Conservation (phyloP, 768 basidiomycete genomes). For the Basidioascus undulatus region DNA sequence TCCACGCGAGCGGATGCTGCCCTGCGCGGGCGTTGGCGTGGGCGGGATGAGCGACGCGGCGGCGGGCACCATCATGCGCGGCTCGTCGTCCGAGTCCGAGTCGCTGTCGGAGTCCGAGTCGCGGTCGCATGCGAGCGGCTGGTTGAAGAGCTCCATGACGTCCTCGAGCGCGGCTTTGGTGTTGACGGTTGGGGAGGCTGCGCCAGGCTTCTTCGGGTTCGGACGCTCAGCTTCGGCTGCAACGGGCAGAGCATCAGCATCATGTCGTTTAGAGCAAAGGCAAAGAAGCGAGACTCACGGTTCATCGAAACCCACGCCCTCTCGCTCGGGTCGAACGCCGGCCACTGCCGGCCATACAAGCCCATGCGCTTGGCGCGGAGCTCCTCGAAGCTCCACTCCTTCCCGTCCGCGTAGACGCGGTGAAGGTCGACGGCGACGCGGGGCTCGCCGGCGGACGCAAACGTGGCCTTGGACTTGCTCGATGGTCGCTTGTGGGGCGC, state of each 20-base stretch:
- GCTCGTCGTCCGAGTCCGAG: conserved; percentile 3
- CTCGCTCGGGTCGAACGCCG: too few species aligned
- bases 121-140: conserved; percentile 20
- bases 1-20: too few species aligned
- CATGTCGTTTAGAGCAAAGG: too few species aligned
- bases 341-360: too few species aligned
- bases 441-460: too few species aligned
- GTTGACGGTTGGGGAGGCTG: conserved; percentile 53
- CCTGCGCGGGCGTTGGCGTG: too few species aligned
- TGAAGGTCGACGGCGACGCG: conserved; percentile 43
- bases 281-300: too few species aligned
- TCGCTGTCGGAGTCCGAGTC: too few species aligned
- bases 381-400: conserved; percentile 67
- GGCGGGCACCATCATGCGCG: too few species aligned
- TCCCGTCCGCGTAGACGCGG: conserved; percentile 41
- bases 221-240: background rate
- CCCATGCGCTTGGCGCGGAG: conserved; percentile 27
- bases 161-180: conserved; percentile 86
- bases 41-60: too few species aligned
- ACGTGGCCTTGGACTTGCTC: too few species aligned
- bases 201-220: background rate
- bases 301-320: too few species aligned
- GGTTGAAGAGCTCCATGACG: conserved; percentile 86
- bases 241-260: background rate
- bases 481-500: conserved; percentile 39